Percentiles rank a stretch among this genome's conserved stretches.
phyloP scores from a whole-genome alignment of 345 rosid species.

The Murraya paniculata region DNA sequence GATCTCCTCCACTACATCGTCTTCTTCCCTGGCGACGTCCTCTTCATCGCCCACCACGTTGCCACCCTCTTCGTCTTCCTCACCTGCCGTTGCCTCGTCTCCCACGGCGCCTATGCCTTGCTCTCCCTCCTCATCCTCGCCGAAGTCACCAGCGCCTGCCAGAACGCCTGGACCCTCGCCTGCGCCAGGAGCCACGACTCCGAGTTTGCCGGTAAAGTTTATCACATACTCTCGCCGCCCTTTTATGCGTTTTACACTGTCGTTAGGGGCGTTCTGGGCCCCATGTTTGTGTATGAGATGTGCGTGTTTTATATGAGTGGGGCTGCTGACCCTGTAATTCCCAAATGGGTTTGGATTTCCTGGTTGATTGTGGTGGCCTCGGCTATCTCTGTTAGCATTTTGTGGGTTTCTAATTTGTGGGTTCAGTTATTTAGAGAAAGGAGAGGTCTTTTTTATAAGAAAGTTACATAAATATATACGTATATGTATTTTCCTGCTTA shows the following conservation, averaged over 20 bases:
- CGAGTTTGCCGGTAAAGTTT: conserved; percentile 45
- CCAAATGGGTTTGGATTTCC: conserved; percentile 88
- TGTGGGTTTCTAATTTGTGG: conserved; percentile 88
- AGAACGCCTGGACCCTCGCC: conserved; percentile 87
- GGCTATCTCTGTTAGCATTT: conserved; percentile 72
- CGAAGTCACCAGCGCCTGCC: conserved; percentile 87
- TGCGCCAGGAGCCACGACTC: conserved; percentile 48
- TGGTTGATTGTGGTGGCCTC: conserved; percentile 65
- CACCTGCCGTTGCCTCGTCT: conserved; percentile 69
- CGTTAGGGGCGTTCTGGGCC: conserved; percentile 71
- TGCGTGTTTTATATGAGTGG: conserved; percentile 50
- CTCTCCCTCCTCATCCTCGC: conserved; percentile 67
- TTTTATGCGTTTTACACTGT: conserved; percentile 66
- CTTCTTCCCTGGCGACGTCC: conserved; percentile 69
- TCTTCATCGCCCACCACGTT: conserved; percentile 88
- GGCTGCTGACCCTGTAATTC: conserved; percentile 48
- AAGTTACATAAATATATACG: conserved; percentile 29
- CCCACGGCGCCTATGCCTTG: conserved; percentile 74
- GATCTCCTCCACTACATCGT: conserved; percentile 80
- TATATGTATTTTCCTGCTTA: not conserved
- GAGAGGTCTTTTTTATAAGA: conserved; percentile 38
- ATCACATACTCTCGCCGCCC: conserved; percentile 60
- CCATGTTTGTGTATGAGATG: conserved; percentile 62
- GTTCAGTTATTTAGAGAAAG: conserved; percentile 53
- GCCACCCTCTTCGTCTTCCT: conserved; percentile 84